A percentile compares a stretch with the other conserved stretches of the same genome.
Conservation (phyloP, 2,329 filamentous ascomycete genomes). For the Ceratocystis destructans region DNA sequence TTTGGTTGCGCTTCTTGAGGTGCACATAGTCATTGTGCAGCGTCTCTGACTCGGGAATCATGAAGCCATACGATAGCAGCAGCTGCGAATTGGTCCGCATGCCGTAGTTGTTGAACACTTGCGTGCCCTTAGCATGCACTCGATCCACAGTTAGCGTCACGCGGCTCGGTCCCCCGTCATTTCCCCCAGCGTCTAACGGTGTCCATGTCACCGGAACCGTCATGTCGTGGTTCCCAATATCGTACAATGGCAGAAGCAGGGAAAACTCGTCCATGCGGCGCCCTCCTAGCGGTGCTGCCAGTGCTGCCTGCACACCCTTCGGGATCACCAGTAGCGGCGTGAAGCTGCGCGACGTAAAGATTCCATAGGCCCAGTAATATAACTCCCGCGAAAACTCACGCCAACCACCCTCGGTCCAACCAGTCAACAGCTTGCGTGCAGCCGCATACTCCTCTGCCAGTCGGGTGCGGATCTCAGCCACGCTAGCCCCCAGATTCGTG, state of each 20-base stretch:
- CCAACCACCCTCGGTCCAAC: constrained; percentile 23
- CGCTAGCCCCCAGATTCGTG: constrained; percentile 38
- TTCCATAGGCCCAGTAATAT: constrained; percentile 51
- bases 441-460: constrained; percentile 33
- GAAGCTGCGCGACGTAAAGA: constrained; percentile 54
- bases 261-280: constrained; percentile 45
- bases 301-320: background rate
- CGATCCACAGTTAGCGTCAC: constrained; percentile 34
- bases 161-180: background rate
- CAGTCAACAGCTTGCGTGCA: constrained; percentile 29
- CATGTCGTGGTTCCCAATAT: constrained; percentile 58
- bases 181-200: constrained; percentile 25
- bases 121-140: constrained; percentile 37
- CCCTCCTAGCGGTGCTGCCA: background rate
- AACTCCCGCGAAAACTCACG: constrained; percentile 34
- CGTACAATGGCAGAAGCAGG: constrained; percentile 55
- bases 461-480: constrained; percentile 34
- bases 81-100: constrained; percentile 60
- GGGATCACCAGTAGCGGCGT: constrained; percentile 43
- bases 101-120: constrained; percentile 60
- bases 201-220: constrained; percentile 39
- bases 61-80: constrained; percentile 50
- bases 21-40: constrained; percentile 49
- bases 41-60: constrained; percentile 33
- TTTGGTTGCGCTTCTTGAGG: constrained; percentile 33